Base-by-base conservation (phyloP, 1,284 basidiomycete species). In the Ceratobasidium theobromae region DNA sequence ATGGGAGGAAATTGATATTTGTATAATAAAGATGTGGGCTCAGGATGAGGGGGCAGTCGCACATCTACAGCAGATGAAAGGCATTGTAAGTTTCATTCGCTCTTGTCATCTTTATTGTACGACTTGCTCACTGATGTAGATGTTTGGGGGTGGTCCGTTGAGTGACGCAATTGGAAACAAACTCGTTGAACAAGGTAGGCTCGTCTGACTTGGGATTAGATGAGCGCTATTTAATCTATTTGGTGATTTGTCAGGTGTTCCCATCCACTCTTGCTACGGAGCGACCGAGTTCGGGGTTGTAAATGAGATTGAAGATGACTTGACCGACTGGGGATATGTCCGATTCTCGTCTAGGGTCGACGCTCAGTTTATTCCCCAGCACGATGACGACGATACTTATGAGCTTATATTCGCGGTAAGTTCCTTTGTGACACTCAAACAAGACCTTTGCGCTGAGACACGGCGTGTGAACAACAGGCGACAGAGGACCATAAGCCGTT, bases 241-340 rank as follows among this genome's bases (percentile, higher is more conserved):
- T 9, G 6, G 18, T 18, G 32, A 53, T 8, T n/a, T n/a, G n/a
- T n/a, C 23, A 58, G 55, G 55, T 18, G 43, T 58, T 2, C 18
- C 25, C 25, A 28, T 58, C 25, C 43, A 48, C 4, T 45, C 25
- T 27, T 25, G 27, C 6, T 58, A 58, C 18, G 55, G 27, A 12
- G 55, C 40, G 4, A 58, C 55, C 23, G 55, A 58, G 40, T 33
- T 58, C 16, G 55, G 55, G 4, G 14, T n/a, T n/a, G 49, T 52
- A 14, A 32, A 12, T 2, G 49, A 28, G 8, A 16, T 14, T 4
- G 16, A 30, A 16, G 33, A 54, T n/a, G 67, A 43, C 32, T 14
- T n/a, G 8, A 23, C 16, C n/a, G 54, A 54, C 23, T 69, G 67
- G 68, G 41, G 49, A n/a, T 69, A 65, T 27, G 41, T 67, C 21